Evolutionary conservation across 2,329 filamentous ascomycete genomes (phyloP), one percentile per base, ranked within the genome.

Genomic region (Pseudogymnoascus sp.): DNA sequence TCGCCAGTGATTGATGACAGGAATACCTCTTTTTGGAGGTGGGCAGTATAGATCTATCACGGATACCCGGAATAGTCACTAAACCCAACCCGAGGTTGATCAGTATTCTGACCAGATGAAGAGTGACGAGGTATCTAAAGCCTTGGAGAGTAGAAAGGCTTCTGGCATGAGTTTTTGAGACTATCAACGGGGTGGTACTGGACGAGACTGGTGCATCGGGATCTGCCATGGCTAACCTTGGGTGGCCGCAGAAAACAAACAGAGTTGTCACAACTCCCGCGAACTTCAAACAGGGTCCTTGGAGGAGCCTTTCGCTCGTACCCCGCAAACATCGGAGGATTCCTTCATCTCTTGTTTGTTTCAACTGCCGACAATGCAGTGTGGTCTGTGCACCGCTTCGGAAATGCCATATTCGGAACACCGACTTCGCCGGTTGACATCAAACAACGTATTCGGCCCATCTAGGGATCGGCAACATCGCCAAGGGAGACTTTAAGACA

Each of bases 1-100:
- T 68, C 19, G 67, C 61, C 11, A 74, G 69, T 3, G 65, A 66
- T 53, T 10, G 44, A 11, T 50, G 44, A 50, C 44, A 50, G 21
- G 44, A 50, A 50, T 50, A 50, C 14, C 24, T 50, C 44, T 10
- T 50, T 21, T 50, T 50, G 13, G 6, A 50, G 21, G 44, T 50
- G 24, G 44, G 44, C 26, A 8, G 21, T 50, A 50, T 50, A 29
- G 44, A 50, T 50, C 21, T 50, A 26, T 50, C 24, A 5, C 24
- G 24, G 24, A 50, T 50, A 50, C 44, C 44, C 4, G 24, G 44
- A 21, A 29, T 50, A 26, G 11, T 10, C 13, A 29, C 21, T 50
- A 50, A 50, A 26, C 21, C 21, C 21, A 50, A 50, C 29, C 14
- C 21, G 6, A 50, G 13, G 16, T 50, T 6, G 13, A 50, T n/a